A percentile compares a stretch with the other conserved stretches of the same genome.
These are phyloP conservation scores for Candida sonorensis DNA, from an alignment of 805 yeast genomes.

Conservation along the genomic window DNA sequence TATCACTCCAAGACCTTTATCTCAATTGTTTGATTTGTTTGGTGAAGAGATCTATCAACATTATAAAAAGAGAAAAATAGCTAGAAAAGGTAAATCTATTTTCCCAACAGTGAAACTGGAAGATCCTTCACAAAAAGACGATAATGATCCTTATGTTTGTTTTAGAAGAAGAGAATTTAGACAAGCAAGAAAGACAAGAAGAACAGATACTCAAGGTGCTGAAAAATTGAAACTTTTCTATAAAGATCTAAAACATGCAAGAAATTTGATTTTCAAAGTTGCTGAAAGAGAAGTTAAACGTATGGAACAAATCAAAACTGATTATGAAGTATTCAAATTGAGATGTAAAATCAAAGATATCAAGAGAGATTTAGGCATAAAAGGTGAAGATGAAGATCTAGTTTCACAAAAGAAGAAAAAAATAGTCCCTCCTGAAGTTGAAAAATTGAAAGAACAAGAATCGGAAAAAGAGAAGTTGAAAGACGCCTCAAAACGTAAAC, in stretches of 20 bases:
- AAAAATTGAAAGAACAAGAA: conserved; percentile 10
- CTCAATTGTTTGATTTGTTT: conserved; percentile 44
- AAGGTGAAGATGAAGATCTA: conserved; percentile 80
- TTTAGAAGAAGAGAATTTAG: conserved; percentile 93
- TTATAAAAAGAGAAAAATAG: conserved; percentile 73
- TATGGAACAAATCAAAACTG: conserved; percentile 54
- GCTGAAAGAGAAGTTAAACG: conserved; percentile 69
- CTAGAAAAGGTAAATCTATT: conserved; percentile 60
- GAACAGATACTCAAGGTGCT: conserved; percentile 86
- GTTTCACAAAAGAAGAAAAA: conserved; percentile 71
- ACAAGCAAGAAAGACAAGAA: conserved; percentile 91
- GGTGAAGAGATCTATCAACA: conserved; percentile 70
- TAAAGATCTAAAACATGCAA: conserved; percentile 70
- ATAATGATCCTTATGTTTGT: conserved; percentile 89
- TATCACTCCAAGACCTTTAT: conserved; percentile 36
- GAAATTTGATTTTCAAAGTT: conserved; percentile 58
- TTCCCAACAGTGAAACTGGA: conserved; percentile 77
- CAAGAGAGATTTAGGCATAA: conserved; percentile 69
- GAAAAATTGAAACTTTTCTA: conserved; percentile 73
- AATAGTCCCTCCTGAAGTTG: conserved; percentile 17
- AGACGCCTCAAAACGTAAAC: conserved; percentile 15
- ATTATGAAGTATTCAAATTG: conserved; percentile 60
- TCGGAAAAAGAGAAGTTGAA: conserved; percentile 13
- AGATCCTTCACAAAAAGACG: conserved; percentile 76
- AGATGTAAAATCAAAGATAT: conserved; percentile 65